Conservation (phyloP, 208 protist genomes). For the Porcisia hertigi region DNA sequence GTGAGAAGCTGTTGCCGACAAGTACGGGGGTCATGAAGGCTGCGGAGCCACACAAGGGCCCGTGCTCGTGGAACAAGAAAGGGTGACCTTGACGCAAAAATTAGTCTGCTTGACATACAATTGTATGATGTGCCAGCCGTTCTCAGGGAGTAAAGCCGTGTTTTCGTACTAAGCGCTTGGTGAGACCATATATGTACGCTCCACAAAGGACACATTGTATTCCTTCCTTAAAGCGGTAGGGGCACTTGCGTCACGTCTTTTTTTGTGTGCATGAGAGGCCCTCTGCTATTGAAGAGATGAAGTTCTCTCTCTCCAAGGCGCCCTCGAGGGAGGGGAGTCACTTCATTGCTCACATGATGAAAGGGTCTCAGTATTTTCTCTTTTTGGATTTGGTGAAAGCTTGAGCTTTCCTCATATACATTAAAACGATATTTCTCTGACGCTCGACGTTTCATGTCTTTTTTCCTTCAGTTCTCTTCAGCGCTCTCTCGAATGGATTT, state of each 20-base stretch:
- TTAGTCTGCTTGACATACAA: not conserved
- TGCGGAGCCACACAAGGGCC: constrained; percentile 44
- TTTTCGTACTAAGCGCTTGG: not conserved
- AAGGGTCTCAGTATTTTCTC: no score
- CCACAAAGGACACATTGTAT: not conserved
- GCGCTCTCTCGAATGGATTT: not conserved
- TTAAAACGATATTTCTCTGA: not conserved
- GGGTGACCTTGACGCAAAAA: not conserved
- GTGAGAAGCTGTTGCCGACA: constrained; percentile 60
- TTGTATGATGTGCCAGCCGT: not conserved
- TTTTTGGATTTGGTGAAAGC: no score
- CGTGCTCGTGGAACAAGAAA: constrained; percentile 44
- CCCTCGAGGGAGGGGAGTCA: no score
- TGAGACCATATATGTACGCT: not conserved
- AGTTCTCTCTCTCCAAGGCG: no score
- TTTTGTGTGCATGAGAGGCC: no score
- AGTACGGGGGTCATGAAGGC: constrained; percentile 37
- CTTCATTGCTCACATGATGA: no score
- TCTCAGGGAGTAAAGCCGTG: not conserved
- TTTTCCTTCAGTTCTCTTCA: not conserved
- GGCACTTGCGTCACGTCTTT: no score
- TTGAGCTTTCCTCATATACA: no score
- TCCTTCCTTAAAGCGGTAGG: not conserved
- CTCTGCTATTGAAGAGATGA: no score
- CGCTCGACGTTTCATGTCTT: not conserved